Evolutionary conservation across 2,329 filamentous ascomycete species (phyloP).

Genomic region (Leptoxyphium fumago): DNA sequence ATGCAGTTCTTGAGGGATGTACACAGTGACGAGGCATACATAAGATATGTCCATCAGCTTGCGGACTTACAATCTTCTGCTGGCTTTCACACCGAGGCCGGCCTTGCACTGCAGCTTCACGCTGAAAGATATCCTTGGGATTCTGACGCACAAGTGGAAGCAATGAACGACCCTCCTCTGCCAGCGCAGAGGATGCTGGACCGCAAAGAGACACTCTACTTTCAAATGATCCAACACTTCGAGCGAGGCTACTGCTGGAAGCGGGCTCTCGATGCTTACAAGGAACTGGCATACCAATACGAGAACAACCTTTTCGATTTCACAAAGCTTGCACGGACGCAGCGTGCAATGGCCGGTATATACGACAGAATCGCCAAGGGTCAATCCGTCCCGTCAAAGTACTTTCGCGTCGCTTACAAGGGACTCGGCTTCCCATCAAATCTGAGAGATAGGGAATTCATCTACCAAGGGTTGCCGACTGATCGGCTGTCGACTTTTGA

Average conservation of each 20-base stretch:
- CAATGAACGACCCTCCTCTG: conserved; percentile 59
- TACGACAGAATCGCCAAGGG: conserved; percentile 79
- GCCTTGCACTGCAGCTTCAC: conserved; percentile 75
- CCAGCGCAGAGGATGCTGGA: conserved; percentile 79
- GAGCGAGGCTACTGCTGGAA: conserved; percentile 93
- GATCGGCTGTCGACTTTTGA: conserved; percentile 73
- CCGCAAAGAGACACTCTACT: conserved; percentile 81
- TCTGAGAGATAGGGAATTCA: conserved; percentile 77
- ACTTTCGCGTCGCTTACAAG: conserved; percentile 82
- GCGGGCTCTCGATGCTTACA: conserved; percentile 73
- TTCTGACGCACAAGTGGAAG: conserved; percentile 47
- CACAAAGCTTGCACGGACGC: conserved; percentile 72
- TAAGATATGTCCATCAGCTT: conserved; percentile 87
- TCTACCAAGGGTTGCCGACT: conserved; percentile 67
- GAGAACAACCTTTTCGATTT: conserved; percentile 84
- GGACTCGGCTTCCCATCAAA: conserved; percentile 74
- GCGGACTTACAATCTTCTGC: conserved; percentile 61
- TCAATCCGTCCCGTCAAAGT: conserved; percentile 63
- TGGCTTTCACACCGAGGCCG: conserved; percentile 73
- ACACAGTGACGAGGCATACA: conserved; percentile 93
- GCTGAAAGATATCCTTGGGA: conserved; percentile 92
- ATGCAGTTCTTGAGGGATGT: conserved; percentile 97
- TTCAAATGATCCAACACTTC: conserved; percentile 87
- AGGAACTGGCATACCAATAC: conserved; percentile 83
- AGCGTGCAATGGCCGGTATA: conserved; percentile 81